Evolutionary conservation across 192 early-diverging fungal species (phyloP).

Genomic region (Mortierella alpina): DNA sequence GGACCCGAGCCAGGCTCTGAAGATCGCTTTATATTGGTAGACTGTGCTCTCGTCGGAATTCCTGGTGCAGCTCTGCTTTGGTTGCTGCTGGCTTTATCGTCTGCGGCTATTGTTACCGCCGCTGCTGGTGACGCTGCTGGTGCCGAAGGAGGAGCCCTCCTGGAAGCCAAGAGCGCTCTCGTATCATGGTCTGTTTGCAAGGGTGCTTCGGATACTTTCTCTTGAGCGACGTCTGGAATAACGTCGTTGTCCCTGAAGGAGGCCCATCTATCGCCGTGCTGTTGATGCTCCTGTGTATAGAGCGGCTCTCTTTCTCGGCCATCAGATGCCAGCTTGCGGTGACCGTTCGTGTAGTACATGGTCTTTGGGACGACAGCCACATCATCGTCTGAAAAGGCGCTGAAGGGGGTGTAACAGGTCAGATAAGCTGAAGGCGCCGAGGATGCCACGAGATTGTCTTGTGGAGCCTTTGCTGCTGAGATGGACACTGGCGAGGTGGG

Average conservation of each 20-base stretch:
- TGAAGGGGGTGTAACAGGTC: constrained; percentile 2
- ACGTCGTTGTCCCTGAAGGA: too few species aligned
- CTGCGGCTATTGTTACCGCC: not conserved
- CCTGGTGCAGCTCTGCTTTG: not conserved
- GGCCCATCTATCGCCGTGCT: too few species aligned
- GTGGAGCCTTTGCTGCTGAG: not conserved
- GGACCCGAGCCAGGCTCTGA: not conserved
- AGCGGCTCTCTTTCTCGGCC: too few species aligned
- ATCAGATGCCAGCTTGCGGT: too few species aligned
- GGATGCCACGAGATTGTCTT: not conserved
- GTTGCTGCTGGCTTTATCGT: not conserved
- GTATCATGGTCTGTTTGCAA: not conserved
- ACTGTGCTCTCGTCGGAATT: constrained; percentile 8
- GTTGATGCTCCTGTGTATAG: too few species aligned
- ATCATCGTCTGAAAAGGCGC: constrained; percentile 3
- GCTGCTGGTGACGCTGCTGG: not conserved
- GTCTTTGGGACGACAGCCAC: too few species aligned
- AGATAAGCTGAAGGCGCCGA: constrained; percentile 15
- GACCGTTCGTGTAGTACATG: too few species aligned
- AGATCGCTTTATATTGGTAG: too few species aligned
- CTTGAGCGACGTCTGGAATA: too few species aligned
- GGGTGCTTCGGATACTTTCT: too few species aligned
- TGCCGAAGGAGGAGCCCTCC: not conserved
- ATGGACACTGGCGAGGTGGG: not conserved
- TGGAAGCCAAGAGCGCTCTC: not conserved